phyloP scores from a whole-genome alignment of 164 flowering plant genomes.

The Vitis amurensis region DNA sequence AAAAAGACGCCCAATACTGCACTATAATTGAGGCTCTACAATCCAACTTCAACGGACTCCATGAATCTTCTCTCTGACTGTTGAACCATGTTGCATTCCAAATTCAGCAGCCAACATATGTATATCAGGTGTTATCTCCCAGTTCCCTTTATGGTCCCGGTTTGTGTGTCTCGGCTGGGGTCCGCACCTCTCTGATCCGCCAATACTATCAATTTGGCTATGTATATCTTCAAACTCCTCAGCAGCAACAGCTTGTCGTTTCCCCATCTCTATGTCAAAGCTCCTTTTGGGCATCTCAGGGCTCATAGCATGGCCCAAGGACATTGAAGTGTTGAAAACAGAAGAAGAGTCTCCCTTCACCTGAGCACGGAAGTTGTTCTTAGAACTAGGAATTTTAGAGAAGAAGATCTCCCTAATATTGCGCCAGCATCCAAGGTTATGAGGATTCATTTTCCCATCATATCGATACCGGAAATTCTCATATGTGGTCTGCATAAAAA shows the following conservation, averaged over 20 bases:
- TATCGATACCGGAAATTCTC: constrained; percentile 76
- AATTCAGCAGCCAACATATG: constrained; percentile 31
- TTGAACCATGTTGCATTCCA: constrained; percentile 18
- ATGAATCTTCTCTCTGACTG: constrained; percentile 16
- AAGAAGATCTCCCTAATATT: constrained; percentile 56
- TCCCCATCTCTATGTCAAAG: constrained; percentile 56
- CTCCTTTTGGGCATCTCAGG: constrained; percentile 50
- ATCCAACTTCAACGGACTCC: neutral
- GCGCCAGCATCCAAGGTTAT: constrained; percentile 43
- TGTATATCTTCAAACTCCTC: constrained; percentile 66
- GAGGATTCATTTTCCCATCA: constrained; percentile 66
- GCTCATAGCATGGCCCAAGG: constrained; percentile 25
- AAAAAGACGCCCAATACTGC: neutral
- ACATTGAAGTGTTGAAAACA: constrained; percentile 11
- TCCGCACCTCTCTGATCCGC: constrained; percentile 41
- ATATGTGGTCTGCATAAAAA: constrained; percentile 69
- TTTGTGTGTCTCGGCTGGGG: constrained; percentile 28
- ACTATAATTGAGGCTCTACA: neutral
- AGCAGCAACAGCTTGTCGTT: constrained; percentile 51
- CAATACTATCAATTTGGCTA: constrained; percentile 45
- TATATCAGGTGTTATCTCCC: constrained; percentile 54
- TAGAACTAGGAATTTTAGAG: constrained; percentile 56
- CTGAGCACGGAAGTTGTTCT: constrained; percentile 51
- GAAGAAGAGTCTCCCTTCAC: constrained; percentile 30
- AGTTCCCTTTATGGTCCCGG: constrained; percentile 38